Evolutionary conservation across 129 eudicot genomes (phyloP).

Genomic region (Smallanthus sonchifolius): DNA sequence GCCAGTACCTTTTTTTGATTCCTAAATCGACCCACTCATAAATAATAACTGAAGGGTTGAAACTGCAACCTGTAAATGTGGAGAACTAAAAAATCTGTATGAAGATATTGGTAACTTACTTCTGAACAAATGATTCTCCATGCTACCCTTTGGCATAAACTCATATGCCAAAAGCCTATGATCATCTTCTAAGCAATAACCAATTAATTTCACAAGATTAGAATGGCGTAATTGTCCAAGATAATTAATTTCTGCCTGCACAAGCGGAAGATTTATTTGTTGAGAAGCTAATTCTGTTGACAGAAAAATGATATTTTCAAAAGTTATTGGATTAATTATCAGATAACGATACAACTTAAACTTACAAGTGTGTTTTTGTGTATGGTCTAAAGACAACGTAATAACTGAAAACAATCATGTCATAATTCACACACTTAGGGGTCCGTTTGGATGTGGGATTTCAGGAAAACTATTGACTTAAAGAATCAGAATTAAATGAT

Average conservation of each 20-base stretch:
- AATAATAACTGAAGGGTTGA: background rate
- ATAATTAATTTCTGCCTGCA: slow-evolving; percentile 86
- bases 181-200: slow-evolving; percentile 88
- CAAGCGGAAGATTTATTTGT: slow-evolving; percentile 11
- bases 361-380: background rate
- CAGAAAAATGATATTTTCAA: slow-evolving; percentile 2
- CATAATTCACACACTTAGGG: background rate
- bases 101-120: slow-evolving; percentile 42
- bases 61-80: background rate
- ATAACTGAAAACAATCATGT: background rate
- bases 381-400: background rate
- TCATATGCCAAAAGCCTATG: slow-evolving; percentile 87
- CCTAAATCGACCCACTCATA: no score
- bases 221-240: slow-evolving; percentile 82
- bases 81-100: background rate
- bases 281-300: slow-evolving; percentile 19
- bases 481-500: background rate
- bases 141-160: slow-evolving; percentile 96
- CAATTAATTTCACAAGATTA: slow-evolving; percentile 78
- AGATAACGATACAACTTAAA: background rate
- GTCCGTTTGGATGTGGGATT: background rate
- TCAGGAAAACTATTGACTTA: background rate
- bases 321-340: background rate
- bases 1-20: no score
- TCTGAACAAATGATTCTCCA: slow-evolving; percentile 90